Evolutionary conservation across 1,284 basidiomycete species (phyloP), one percentile per base, ranked within the genome.

Genomic region (Ceratobasidium papillatum): DNA sequence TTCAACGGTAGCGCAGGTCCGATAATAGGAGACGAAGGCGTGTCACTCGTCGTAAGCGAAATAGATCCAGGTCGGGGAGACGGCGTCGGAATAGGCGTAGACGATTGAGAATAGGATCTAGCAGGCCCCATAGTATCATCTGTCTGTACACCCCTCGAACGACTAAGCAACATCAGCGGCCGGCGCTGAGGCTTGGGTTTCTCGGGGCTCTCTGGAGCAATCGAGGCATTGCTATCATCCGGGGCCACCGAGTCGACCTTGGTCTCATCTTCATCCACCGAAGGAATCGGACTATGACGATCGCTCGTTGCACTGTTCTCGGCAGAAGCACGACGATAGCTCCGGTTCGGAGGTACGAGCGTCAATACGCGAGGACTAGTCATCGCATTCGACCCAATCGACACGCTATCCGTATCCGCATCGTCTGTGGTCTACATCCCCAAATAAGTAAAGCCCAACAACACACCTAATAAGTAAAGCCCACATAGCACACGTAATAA

Each of bases 131-230:
- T 43, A 19, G 59, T 47, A 25, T 43, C 77, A 64, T 95, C 93
- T 0, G 93, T 95, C 80, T 96, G 95, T 0, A 94, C 87, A 3
- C 88, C 91, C 54, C 88, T 86, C 17, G 89, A 90, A 1, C 88
- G 86, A 11, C 87, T 89, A 9, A 91, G 84, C 2, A 91, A 84
- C 54, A 90, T 82, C 11, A 92, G 82, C 1, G 89, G 81, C 49
- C 81, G 79, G 41, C 80, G 78, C 27, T 80, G 71, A 34, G 76
- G 64, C 22, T 76, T 75, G 36, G 77, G 76, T 52, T 76, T 77
- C 41, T 68, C 72, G 14, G 75, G 75, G 27, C 54, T 71, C 36
- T 71, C 68, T 9, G 68, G 68, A 2, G 25, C 68, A 47, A 63
- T 32, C 5, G 58, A 63, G 8, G 22, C 75, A 25, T 59, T 73